Percentiles rank a stretch among this genome's conserved stretches.
Conservation (phyloP, 306 rosid genomes). For the Vachellia collinsii region DNA sequence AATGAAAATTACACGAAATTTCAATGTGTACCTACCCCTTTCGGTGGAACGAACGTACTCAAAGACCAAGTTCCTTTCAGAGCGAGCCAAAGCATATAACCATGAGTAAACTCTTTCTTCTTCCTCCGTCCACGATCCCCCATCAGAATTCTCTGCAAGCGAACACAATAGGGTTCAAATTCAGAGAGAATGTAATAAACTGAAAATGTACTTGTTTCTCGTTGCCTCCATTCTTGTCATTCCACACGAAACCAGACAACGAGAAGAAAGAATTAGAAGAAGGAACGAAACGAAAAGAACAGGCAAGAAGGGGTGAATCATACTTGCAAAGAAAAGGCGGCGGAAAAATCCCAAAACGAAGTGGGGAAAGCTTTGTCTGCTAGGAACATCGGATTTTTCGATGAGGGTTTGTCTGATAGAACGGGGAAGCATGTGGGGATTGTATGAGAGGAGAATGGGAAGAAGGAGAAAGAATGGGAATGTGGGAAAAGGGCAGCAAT, state of each 20-base stretch:
- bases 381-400: slow-evolving; percentile 35
- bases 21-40: slow-evolving; percentile 50
- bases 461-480: not conserved
- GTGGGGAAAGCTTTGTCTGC: slow-evolving; percentile 27
- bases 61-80: slow-evolving; percentile 64
- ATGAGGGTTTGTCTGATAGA: slow-evolving; percentile 51
- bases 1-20: not conserved
- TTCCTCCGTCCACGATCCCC: slow-evolving; percentile 66
- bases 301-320: not conserved
- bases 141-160: slow-evolving; percentile 64
- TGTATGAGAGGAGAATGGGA: slow-evolving; percentile 32
- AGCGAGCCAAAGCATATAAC: slow-evolving; percentile 74
- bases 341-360: slow-evolving; percentile 36
- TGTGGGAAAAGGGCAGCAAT: not conserved
- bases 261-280: not conserved
- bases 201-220: not conserved
- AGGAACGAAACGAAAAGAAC: not conserved
- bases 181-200: not conserved
- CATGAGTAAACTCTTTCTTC: slow-evolving; percentile 78
- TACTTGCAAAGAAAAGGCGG: slow-evolving; percentile 49
- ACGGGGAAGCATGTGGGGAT: slow-evolving; percentile 43
- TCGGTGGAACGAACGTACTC: slow-evolving; percentile 89
- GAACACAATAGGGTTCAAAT: not conserved
- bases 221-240: not conserved
- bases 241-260: slow-evolving; percentile 2